Evolutionary conservation across 345 rosid species (phyloP).

Genomic region (Litchi chinensis): DNA sequence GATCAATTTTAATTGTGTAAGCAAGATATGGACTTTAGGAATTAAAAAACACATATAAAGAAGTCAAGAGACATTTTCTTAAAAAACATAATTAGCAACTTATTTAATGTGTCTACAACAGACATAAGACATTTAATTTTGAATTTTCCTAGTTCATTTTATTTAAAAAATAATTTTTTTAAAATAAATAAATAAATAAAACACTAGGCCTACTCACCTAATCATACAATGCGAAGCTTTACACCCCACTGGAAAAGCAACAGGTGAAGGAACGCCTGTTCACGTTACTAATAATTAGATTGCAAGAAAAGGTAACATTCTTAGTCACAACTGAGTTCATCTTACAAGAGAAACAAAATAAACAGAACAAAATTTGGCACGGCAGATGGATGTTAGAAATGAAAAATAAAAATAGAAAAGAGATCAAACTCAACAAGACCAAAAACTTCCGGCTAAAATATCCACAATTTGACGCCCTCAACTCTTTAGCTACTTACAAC

Average conservation of each 20-base stretch:
- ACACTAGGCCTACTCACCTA: slow-evolving; percentile 52
- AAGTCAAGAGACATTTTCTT: neutral
- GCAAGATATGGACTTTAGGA: slow-evolving; percentile 1
- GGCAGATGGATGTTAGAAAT: neutral
- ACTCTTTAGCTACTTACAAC: slow-evolving; percentile 4
- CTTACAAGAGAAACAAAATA: neutral
- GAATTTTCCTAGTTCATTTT: no score
- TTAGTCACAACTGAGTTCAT: slow-evolving; percentile 2
- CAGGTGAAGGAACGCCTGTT: slow-evolving; percentile 80
- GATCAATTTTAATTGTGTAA: slow-evolving; percentile 1
- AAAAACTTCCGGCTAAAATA: neutral
- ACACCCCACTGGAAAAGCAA: slow-evolving; percentile 78
- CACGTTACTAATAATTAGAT: slow-evolving; percentile 31
- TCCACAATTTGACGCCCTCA: slow-evolving; percentile 1
- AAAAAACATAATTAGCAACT: neutral
- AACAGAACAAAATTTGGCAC: neutral
- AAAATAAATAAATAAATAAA: neutral
- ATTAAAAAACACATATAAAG: neutral
- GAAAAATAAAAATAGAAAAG: neutral
- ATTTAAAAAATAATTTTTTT: neutral
- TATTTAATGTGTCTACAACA: neutral
- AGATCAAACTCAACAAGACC: neutral
- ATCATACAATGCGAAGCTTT: slow-evolving; percentile 60
- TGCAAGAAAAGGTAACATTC: slow-evolving; percentile 10
- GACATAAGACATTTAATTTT: neutral